Conservation (phyloP, 2,329 filamentous ascomycete species). For the Podosphaera fusca region DNA sequence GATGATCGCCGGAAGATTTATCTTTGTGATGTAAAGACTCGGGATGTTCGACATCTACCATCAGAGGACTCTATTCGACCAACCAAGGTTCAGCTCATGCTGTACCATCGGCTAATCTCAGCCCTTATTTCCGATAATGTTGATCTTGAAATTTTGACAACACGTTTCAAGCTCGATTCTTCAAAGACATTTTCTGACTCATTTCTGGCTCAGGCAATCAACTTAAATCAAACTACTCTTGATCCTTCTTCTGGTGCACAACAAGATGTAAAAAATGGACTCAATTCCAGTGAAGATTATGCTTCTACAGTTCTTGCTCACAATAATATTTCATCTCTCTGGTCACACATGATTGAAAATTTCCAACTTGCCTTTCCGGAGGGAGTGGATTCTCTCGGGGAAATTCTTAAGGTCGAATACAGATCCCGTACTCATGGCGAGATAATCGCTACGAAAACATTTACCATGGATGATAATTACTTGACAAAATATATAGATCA, state of each 20-base stretch:
- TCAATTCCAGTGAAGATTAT: conserved; percentile 11
- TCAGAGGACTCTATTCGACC: conserved; percentile 42
- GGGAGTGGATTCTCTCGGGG: conserved; percentile 28
- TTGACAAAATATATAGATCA: conserved; percentile 43
- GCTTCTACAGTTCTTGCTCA: conserved; percentile 26
- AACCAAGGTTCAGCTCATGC: conserved; percentile 65
- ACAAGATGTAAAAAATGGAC: conserved; percentile 14
- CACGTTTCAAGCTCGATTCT: conserved; percentile 46
- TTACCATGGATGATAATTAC: conserved; percentile 40
- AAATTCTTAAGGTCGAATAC: conserved; percentile 34
- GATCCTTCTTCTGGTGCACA: conserved; percentile 17
- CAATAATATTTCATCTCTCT: conserved; percentile 35
- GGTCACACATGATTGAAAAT: conserved; percentile 38
- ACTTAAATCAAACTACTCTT: conserved; percentile 38
- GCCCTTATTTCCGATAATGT: conserved; percentile 49
- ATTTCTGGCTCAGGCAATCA: conserved; percentile 55
- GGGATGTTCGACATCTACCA: conserved; percentile 37
- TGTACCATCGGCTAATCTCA: conserved; percentile 72
- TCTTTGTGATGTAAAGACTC: conserved; percentile 74
- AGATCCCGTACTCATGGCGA: conserved; percentile 23
- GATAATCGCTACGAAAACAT: conserved; percentile 32
- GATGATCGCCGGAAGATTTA: conserved; percentile 28
- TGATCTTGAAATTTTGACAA: conserved; percentile 43
- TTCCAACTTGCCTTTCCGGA: conserved; percentile 24
- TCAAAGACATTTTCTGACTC: conserved; percentile 48